Conservation (phyloP, 2,329 filamentous ascomycete species). For the Cyphellophora attinorum region DNA sequence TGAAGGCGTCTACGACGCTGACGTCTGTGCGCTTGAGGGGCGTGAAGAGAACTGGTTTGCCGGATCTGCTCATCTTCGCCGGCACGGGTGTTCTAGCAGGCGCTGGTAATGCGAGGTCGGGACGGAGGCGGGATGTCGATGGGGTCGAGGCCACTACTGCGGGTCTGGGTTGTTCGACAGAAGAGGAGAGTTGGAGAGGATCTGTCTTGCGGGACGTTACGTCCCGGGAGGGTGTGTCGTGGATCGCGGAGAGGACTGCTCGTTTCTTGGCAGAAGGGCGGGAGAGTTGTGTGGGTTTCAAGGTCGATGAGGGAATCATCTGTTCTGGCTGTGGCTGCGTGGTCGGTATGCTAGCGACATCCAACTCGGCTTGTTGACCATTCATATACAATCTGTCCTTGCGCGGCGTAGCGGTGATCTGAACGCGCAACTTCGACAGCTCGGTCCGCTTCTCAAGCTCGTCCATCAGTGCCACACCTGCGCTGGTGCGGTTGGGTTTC, state of each 20-base stretch:
- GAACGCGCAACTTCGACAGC: slow-evolving; percentile 33
- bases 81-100: slow-evolving; percentile 1
- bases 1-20: slow-evolving; percentile 13
- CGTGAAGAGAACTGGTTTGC: slow-evolving; percentile 14
- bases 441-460: slow-evolving; percentile 30
- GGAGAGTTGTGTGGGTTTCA: slow-evolving; percentile 18
- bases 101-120: background rate
- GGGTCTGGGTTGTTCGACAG: background rate
- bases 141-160: slow-evolving; percentile 9
- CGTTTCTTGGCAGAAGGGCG: slow-evolving; percentile 12
- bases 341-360: background rate
- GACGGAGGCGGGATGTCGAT: slow-evolving; percentile 4
- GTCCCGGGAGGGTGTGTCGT: slow-evolving; percentile 32
- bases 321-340: slow-evolving; percentile 6
- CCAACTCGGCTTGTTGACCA: too few species aligned
- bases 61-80: slow-evolving; percentile 9
- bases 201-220: background rate
- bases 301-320: slow-evolving; percentile 21
- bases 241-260: slow-evolving; percentile 19
- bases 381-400: slow-evolving; percentile 2
- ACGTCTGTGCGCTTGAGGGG: slow-evolving; percentile 14
- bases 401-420: slow-evolving; percentile 40
- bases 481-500: slow-evolving; percentile 37
- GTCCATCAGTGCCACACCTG: slow-evolving; percentile 35
- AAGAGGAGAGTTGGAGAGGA: background rate